A percentile compares a stretch with the other conserved stretches of the same genome.
phyloP scores from a whole-genome alignment of 371 early-diverging fungal genomes.

The Phascolomyces articulosus region DNA sequence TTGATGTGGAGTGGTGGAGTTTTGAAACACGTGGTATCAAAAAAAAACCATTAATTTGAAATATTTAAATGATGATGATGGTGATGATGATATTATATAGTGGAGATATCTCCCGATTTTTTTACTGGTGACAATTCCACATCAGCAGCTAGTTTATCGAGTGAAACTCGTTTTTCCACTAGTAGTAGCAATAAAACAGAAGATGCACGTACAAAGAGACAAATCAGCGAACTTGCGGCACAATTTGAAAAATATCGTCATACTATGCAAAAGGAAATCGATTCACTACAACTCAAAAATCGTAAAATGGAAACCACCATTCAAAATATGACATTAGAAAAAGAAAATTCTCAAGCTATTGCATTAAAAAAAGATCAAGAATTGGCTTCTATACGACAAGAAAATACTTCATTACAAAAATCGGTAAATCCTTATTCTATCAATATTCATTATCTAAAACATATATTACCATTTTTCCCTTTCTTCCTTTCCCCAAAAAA shows the following conservation, averaged over 20 bases:
- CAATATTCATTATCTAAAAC: background rate
- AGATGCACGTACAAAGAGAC: slow-evolving; percentile 23
- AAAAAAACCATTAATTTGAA: background rate
- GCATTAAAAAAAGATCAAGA: slow-evolving; percentile 33
- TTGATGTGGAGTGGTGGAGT: background rate
- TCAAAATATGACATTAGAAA: slow-evolving; percentile 27
- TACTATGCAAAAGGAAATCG: slow-evolving; percentile 43
- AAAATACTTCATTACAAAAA: slow-evolving; percentile 35
- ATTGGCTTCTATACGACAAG: slow-evolving; percentile 35
- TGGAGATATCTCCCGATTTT: slow-evolving; percentile 15
- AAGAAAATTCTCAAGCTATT: slow-evolving; percentile 19
- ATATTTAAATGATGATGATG: background rate
- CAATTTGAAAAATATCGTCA: slow-evolving; percentile 34
- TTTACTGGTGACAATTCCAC: slow-evolving; percentile 18
- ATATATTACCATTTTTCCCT: no score
- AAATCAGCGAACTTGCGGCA: slow-evolving; percentile 19
- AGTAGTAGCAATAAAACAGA: slow-evolving; percentile 28
- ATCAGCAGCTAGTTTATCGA: slow-evolving; percentile 19
- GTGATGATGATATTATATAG: background rate
- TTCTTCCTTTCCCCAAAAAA: background rate
- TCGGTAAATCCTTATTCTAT: slow-evolving; percentile 20
- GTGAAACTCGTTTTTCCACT: slow-evolving; percentile 19
- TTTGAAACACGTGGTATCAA: background rate
- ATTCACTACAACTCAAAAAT: slow-evolving; percentile 31
- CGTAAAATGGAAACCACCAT: slow-evolving; percentile 32